Percentiles rank a stretch among this genome's conserved stretches.
These are phyloP conservation scores for Teratosphaeria nubilosa DNA, from an alignment of 2,329 filamentous ascomycete genomes.

Conservation along the genomic window DNA sequence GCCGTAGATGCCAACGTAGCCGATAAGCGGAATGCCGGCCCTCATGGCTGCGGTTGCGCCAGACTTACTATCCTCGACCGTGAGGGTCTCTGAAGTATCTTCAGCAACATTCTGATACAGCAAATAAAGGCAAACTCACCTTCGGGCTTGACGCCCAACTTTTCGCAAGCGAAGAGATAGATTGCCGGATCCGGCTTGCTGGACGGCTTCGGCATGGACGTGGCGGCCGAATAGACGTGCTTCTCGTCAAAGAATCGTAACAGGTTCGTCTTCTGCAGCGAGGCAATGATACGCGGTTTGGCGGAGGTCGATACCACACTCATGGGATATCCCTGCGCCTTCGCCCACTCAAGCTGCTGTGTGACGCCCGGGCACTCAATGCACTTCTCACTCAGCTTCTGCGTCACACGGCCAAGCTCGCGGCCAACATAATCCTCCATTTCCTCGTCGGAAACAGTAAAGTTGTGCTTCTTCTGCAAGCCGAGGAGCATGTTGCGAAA, in stretches of 20 bases:
- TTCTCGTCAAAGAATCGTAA: constrained; percentile 69
- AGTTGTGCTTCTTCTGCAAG: constrained; percentile 66
- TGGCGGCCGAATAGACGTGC: constrained; percentile 72
- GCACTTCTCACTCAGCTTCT: constrained; percentile 49
- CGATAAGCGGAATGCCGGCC: constrained; percentile 70
- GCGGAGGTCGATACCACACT: constrained; percentile 76
- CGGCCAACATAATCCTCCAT: constrained; percentile 62
- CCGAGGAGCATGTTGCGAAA: constrained; percentile 83
- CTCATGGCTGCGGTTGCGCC: constrained; percentile 68
- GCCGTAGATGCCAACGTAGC: constrained; percentile 71
- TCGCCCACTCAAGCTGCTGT: constrained; percentile 49
- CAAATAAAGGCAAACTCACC: neutral
- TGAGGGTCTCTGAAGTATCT: constrained; percentile 53
- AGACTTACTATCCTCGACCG: constrained; percentile 82
- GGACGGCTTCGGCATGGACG: constrained; percentile 66
- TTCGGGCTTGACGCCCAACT: constrained; percentile 58
- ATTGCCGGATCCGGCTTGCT: constrained; percentile 86
- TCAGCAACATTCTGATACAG: neutral
- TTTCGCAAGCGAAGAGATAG: constrained; percentile 67
- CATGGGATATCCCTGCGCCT: constrained; percentile 54
- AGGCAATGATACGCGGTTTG: constrained; percentile 65
- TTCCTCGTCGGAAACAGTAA: constrained; percentile 58
- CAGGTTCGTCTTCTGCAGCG: constrained; percentile 68
- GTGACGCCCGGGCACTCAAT: constrained; percentile 42
- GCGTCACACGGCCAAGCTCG: constrained; percentile 77